Conservation (phyloP, 805 yeast genomes). For the Cyberlindnera maclurae region DNA sequence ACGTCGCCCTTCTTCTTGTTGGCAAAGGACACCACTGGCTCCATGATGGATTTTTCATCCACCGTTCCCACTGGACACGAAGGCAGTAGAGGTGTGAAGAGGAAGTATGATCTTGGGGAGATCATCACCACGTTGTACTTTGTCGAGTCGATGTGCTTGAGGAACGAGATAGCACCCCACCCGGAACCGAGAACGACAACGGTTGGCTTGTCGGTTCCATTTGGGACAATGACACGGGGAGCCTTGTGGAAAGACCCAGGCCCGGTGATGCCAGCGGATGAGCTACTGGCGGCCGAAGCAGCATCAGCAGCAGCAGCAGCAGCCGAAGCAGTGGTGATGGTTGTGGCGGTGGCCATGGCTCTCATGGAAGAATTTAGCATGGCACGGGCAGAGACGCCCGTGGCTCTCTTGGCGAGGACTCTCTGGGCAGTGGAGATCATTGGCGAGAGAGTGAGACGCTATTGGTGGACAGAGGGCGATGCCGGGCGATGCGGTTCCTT, state of each 20-base stretch:
- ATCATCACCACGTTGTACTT: slow-evolving; percentile 84
- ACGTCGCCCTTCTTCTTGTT: slow-evolving; percentile 73
- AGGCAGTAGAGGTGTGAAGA: slow-evolving; percentile 90
- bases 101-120: slow-evolving; percentile 88
- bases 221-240: slow-evolving; percentile 29
- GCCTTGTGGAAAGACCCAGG: slow-evolving; percentile 32
- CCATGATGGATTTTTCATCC: slow-evolving; percentile 85
- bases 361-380: not conserved
- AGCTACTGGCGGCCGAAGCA: not conserved
- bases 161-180: slow-evolving; percentile 88
- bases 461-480: too few relatives aligned
- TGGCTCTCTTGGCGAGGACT: slow-evolving; percentile 2
- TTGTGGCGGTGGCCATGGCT: not conserved
- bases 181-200: slow-evolving; percentile 78
- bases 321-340: not conserved
- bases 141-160: slow-evolving; percentile 78
- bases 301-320: not conserved
- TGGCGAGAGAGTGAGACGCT: not conserved
- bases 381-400: not conserved
- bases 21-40: slow-evolving; percentile 85
- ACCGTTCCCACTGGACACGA: slow-evolving; percentile 92
- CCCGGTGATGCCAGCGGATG: slow-evolving; percentile 18
- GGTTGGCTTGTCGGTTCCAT: slow-evolving; percentile 30
- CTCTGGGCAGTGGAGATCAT: slow-evolving; percentile 2
- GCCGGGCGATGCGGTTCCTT: too few relatives aligned